Evolutionary conservation across 1,284 basidiomycete species (phyloP).

Genomic region (Microbotryum intermedium): DNA sequence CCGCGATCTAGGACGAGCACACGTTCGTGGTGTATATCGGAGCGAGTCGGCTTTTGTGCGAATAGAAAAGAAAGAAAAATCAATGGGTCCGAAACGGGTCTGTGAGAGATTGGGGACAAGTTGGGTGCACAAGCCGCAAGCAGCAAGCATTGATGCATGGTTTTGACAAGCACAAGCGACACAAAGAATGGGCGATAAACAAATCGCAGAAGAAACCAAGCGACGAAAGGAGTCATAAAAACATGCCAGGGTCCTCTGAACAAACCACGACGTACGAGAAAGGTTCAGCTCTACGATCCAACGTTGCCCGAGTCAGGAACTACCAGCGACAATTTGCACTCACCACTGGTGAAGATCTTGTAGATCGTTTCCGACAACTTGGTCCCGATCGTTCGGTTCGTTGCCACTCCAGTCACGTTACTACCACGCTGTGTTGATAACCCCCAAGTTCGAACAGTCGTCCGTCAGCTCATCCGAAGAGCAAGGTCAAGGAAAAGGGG

Average conservation of each 20-base stretch:
- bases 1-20: too few relatives aligned
- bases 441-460: too few relatives aligned
- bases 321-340: conserved; percentile 6
- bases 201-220: neutral
- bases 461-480: conserved; percentile 1
- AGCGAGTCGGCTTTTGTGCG: too few relatives aligned
- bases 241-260: conserved; percentile 16
- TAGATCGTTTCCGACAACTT: conserved; percentile 21
- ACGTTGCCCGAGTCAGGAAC: neutral
- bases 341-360: conserved; percentile 19
- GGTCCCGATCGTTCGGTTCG: conserved; percentile 24
- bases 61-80: too few relatives aligned
- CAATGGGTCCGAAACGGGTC: too few relatives aligned
- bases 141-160: too few relatives aligned
- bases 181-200: neutral
- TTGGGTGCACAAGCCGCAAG: too few relatives aligned
- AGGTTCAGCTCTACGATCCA: too few relatives aligned
- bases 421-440: conserved; percentile 17
- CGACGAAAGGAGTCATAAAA: neutral
- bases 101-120: too few relatives aligned
- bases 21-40: too few relatives aligned
- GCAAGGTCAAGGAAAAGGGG: neutral
- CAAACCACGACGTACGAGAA: neutral
- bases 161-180: too few relatives aligned
- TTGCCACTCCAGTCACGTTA: conserved; percentile 26